These are phyloP conservation scores for Chiua virens DNA, from an alignment of 768 basidiomycete genomes.

Conservation along the genomic window DNA sequence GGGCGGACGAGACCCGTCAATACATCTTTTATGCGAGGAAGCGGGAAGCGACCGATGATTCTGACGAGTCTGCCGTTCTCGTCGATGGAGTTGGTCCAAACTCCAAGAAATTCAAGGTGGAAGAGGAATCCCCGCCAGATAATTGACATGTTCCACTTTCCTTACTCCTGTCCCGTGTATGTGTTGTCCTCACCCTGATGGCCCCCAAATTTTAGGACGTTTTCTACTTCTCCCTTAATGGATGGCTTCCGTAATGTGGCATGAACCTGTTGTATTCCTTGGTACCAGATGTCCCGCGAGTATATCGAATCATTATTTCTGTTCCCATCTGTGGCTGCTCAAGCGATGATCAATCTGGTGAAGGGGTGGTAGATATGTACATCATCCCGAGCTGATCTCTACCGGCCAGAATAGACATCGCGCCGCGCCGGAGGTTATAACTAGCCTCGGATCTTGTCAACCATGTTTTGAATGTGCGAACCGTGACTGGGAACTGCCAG, in stretches of 20 bases:
- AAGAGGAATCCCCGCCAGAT: conserved; percentile 8
- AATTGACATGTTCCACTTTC: conserved; percentile 1
- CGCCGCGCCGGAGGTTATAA: too few relatives aligned
- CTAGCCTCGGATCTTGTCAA: too few relatives aligned
- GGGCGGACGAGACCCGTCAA: conserved; percentile 28
- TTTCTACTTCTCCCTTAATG: not conserved
- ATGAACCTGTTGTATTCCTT: conserved; percentile 9
- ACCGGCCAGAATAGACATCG: too few relatives aligned
- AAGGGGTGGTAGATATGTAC: too few relatives aligned
- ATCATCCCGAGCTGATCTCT: too few relatives aligned
- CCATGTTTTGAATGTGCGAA: too few relatives aligned
- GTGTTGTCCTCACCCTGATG: not conserved
- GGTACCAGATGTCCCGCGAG: conserved; percentile 6
- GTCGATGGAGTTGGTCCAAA: conserved; percentile 18
- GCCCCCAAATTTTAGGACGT: too few relatives aligned
- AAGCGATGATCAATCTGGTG: too few relatives aligned
- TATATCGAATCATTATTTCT: not conserved
- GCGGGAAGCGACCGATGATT: conserved; percentile 24
- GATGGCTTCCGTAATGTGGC: not conserved
- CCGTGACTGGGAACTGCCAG: too few relatives aligned
- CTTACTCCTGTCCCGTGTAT: not conserved
- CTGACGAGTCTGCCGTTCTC: conserved; percentile 26
- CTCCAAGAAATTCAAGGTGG: conserved; percentile 22
- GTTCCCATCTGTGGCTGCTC: too few relatives aligned
- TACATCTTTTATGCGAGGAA: conserved; percentile 16